Base-by-base conservation (phyloP, 169 alveolate genomes). In the Perkinsus chesapeaki region DNA sequence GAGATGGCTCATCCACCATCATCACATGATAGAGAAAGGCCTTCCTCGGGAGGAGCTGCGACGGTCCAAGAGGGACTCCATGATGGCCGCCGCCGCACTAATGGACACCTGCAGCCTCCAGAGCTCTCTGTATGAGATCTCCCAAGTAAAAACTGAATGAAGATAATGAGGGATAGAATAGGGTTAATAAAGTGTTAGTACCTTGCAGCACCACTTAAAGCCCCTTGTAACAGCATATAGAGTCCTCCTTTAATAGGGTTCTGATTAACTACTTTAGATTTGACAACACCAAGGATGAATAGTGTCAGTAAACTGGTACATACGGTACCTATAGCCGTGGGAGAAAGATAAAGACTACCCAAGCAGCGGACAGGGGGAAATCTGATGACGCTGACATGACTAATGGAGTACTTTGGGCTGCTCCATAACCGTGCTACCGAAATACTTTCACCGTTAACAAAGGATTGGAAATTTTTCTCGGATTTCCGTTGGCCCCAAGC, bases 221-320 rank as follows among this genome's bases (percentile, higher is more conserved):
- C 82, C 1, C 93, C 93, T n/a, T 91, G 93, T n/a, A 91, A 39
- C 39, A 91, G 31, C 93, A 91, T 91, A 5, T 60, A 19, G 39
- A 38, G 31, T 39, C 93, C 93, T 3, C 93, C 93, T 36, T n/a
- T 39, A 39, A 27, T 5, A 39, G 93, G 93, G n/a, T 39, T 36
- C 73, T 47, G 60, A 31, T 39, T 60, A 47, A 48, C 93, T 12
- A 91, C 60, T n/a, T 91, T 91, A 39, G 47, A 39, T 60, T 91
- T 91, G 3, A 36, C 73, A 39, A 39, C 47, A 20, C 93, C 93
- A 0, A 91, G 93, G 5, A 91, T 10, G 60, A 91, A 91, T 39
- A 91, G 73, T 0, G 93, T 91, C 73, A 31, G 23, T 34, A 60
- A 23, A 60, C 82, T 60, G 36, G 82, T 60, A 34, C 82, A 60